These are phyloP conservation scores for Diutina pseudorugosa DNA, from an alignment of 1,139 yeast species.

Conservation along the genomic window DNA sequence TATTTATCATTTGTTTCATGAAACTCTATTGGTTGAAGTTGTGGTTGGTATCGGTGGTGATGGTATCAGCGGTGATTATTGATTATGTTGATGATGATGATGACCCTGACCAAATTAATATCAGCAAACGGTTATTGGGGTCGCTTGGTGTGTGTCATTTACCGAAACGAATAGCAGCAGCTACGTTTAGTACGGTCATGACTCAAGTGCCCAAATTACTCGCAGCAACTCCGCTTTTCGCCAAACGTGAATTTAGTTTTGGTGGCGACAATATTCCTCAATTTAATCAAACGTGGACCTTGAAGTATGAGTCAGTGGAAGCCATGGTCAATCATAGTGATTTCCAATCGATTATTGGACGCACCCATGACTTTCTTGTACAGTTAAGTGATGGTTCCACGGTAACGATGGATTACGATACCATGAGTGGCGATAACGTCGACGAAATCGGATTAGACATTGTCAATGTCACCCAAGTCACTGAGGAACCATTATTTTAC, in stretches of 20 bases:
- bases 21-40: background rate
- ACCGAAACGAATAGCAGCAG: background rate
- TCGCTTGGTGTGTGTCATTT: background rate
- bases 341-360: background rate
- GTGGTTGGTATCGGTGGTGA: background rate
- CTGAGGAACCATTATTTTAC: background rate
- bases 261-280: too few relatives aligned
- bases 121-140: background rate
- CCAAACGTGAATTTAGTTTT: background rate
- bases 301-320: background rate
- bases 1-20: too few relatives aligned
- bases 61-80: background rate
- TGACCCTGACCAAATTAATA: too few relatives aligned
- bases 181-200: background rate
- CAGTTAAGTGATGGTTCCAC: background rate
- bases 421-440: background rate
- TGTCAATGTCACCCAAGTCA: background rate
- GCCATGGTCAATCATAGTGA: background rate
- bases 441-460: background rate
- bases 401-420: background rate
- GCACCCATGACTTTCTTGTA: background rate
- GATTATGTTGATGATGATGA: background rate
- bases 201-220: background rate
- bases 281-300: background rate
- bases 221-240: background rate